These are phyloP conservation scores for Kappamyces sp. DNA, from an alignment of 192 early-diverging fungal species.

Conservation along the genomic window DNA sequence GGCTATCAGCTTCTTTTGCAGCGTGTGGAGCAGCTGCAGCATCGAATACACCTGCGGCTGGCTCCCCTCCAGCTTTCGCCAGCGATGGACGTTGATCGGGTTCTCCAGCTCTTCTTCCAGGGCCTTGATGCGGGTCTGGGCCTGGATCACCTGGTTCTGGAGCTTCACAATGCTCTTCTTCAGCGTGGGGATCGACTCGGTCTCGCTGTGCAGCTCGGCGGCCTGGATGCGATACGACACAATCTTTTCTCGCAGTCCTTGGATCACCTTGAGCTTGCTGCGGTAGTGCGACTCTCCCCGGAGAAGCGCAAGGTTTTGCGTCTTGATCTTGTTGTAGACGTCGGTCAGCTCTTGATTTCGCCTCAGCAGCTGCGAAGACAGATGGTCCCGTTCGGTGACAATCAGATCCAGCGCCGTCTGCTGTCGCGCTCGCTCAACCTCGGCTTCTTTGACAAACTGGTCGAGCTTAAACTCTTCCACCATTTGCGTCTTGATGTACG, in stretches of 20 bases:
- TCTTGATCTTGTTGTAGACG: slow-evolving; percentile 53
- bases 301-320: slow-evolving; percentile 41
- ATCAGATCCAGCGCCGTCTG: slow-evolving; percentile 55
- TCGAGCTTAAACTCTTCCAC: slow-evolving; percentile 50
- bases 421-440: slow-evolving; percentile 48
- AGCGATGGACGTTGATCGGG: slow-evolving; percentile 60
- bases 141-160: slow-evolving; percentile 37
- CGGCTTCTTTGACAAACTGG: slow-evolving; percentile 63
- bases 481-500: slow-evolving; percentile 48
- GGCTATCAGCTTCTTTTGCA: slow-evolving; percentile 54
- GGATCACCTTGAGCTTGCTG: slow-evolving; percentile 30
- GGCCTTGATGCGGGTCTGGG: slow-evolving; percentile 49
- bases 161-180: slow-evolving; percentile 33
- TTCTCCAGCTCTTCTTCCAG: slow-evolving; percentile 55
- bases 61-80: slow-evolving; percentile 57
- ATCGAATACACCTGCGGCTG: slow-evolving; percentile 54
- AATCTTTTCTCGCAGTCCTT: slow-evolving; percentile 28
- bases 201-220: slow-evolving; percentile 25
- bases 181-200: slow-evolving; percentile 21
- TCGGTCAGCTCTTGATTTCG: slow-evolving; percentile 53
- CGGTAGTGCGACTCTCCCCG: slow-evolving; percentile 43
- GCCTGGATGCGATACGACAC: slow-evolving; percentile 15
- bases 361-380: slow-evolving; percentile 49
- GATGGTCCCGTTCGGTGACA: slow-evolving; percentile 52
- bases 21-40: slow-evolving; percentile 51